Conservation (phyloP, 441 rosid species). For the Pelargonium myrrhifolium region DNA sequence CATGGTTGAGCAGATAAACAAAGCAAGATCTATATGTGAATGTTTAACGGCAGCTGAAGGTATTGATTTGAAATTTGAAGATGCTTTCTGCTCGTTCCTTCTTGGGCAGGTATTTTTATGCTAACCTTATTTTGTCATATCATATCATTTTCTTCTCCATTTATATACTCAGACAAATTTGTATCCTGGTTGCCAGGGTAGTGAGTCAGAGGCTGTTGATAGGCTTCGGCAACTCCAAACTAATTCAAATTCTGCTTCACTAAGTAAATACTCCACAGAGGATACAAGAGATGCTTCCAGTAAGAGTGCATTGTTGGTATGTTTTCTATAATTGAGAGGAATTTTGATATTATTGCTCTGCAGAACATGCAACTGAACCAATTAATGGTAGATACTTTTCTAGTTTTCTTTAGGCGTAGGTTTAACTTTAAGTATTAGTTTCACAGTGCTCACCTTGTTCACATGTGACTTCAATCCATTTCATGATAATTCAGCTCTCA, state of each 20-base stretch:
- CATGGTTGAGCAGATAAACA: conserved; percentile 47
- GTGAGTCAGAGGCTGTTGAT: conserved; percentile 65
- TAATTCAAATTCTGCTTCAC: conserved; percentile 45
- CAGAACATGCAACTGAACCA: not conserved
- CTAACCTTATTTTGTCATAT: not conserved
- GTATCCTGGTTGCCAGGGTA: conserved; percentile 45
- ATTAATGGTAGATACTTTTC: not conserved
- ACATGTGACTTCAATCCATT: not conserved
- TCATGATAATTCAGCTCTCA: not conserved
- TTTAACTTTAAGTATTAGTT: not conserved
- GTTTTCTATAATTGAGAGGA: not conserved
- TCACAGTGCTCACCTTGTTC: not conserved
- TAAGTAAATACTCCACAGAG: conserved; percentile 42
- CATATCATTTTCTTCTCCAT: not conserved
- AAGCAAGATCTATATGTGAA: conserved; percentile 66
- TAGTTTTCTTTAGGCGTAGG: no score
- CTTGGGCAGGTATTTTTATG: conserved; percentile 64
- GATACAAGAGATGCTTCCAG: conserved; percentile 42
- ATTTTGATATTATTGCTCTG: not conserved
- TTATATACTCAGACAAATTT: not conserved
- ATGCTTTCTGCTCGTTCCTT: conserved; percentile 69
- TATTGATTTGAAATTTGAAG: conserved; percentile 80
- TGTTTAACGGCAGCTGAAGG: conserved; percentile 80
- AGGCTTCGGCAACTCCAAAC: conserved; percentile 56
- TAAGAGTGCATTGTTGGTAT: conserved; percentile 54